Percentiles rank a stretch among this genome's conserved stretches.
Conservation (phyloP, 441 rosid species). For the Mallotus repandus region DNA sequence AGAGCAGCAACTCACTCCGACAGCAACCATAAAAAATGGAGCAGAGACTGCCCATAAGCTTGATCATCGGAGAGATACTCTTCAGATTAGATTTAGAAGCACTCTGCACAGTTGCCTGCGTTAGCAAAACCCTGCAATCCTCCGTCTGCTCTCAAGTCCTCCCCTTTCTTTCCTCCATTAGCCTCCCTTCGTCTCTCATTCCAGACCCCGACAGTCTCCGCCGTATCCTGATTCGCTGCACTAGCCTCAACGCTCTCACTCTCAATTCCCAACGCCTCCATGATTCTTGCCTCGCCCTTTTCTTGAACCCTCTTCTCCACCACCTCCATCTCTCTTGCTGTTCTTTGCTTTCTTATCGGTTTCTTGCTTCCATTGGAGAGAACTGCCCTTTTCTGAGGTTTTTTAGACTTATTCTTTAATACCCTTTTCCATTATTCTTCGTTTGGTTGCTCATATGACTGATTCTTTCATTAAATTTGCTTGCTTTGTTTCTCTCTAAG, state of each 20-base stretch:
- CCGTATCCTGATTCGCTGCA: slow-evolving; percentile 33
- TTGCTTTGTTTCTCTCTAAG: neutral
- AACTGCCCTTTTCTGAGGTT: slow-evolving; percentile 61
- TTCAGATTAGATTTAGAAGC: slow-evolving; percentile 46
- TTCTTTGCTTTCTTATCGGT: slow-evolving; percentile 32
- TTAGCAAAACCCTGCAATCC: slow-evolving; percentile 42
- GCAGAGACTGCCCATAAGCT: slow-evolving; percentile 24
- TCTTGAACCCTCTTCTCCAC: slow-evolving; percentile 34
- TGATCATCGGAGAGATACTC: slow-evolving; percentile 41
- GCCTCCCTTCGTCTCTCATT: slow-evolving; percentile 25
- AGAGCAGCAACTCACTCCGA: neutral
- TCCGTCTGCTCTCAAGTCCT: slow-evolving; percentile 41
- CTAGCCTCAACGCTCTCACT: slow-evolving; percentile 31
- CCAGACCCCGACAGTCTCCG: slow-evolving; percentile 42
- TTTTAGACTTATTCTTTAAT: neutral
- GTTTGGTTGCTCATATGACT: neutral
- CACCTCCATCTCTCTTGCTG: slow-evolving; percentile 52
- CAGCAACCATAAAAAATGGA: slow-evolving; percentile 15
- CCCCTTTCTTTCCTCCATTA: slow-evolving; percentile 41
- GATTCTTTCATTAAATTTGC: neutral
- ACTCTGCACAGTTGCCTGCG: slow-evolving; percentile 53
- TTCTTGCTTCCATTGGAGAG: slow-evolving; percentile 39
- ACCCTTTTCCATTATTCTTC: neutral
- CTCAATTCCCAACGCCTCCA: slow-evolving; percentile 54
- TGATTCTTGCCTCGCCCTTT: slow-evolving; percentile 27